A percentile compares a stretch with the other conserved stretches of the same genome.
These are phyloP conservation scores for Backusella australiensis DNA, from an alignment of 192 early-diverging fungal genomes.

Conservation along the genomic window DNA sequence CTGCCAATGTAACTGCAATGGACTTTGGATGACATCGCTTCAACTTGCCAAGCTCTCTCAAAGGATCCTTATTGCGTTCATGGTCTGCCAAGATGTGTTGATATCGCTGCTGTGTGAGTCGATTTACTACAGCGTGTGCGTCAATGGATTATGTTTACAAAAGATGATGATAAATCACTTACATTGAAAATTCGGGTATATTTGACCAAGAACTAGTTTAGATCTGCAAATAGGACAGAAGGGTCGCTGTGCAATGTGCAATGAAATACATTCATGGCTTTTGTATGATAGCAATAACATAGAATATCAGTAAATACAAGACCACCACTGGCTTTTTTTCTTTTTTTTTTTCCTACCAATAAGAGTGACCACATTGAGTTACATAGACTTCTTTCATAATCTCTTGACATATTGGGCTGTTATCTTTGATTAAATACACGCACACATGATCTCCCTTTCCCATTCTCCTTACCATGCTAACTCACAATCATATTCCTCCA, in stretches of 20 bases:
- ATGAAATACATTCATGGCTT: conserved; percentile 70
- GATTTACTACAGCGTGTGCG: background rate
- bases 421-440: background rate
- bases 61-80: background rate
- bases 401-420: conserved; percentile 74
- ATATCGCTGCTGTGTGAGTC: background rate
- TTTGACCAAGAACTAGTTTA: conserved; percentile 58
- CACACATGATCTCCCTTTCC: background rate
- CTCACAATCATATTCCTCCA: conserved; percentile 1
- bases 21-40: background rate
- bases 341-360: conserved; percentile 53
- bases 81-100: background rate
- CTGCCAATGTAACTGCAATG: background rate
- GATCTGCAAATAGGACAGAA: conserved; percentile 72
- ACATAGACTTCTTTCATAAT: conserved; percentile 73
- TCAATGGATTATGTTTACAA: too few species aligned
- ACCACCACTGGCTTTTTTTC: too few species aligned
- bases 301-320: too few species aligned
- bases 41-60: background rate
- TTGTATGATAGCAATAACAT: background rate
- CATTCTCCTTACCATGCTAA: background rate
- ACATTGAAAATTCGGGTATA: conserved; percentile 83
- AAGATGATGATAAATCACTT: conserved; percentile 18
- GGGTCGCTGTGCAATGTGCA: conserved; percentile 55
- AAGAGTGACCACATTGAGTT: conserved; percentile 83